Base-by-base conservation (phyloP, 257 asterid species). In the Orobanche coerulescens region DNA sequence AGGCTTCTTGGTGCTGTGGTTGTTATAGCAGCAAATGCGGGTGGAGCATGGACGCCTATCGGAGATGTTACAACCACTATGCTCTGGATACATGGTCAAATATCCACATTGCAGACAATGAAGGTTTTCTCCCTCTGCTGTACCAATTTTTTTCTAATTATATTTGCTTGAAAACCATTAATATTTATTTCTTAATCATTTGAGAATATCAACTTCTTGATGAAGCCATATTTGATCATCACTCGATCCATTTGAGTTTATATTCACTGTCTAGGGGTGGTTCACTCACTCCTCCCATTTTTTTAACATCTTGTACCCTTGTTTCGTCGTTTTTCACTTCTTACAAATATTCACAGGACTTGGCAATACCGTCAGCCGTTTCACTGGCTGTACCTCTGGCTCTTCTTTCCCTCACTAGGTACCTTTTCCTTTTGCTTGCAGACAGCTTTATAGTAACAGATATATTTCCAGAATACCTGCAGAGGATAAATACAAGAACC, bases 21-120 rank as follows among this genome's bases (percentile, higher is more conserved):
- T 63, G 98, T 92, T 24, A 82, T 92, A 70, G 95, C 98, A 61
- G 98, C 98, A 77, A 92, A 92, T 73, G 95, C 98, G 68, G 97
- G 98, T 62, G 98, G 97, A 63, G 95, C 97, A 30, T 92, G 98
- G 98, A 88, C 97, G 50, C 98, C 98, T 0, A 92, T 92, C 63
- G 98, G 98, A 65, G 98, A 92, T 66, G 97, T 92, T 69, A 92
- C 98, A 9, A 92, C 97, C 63, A 92, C 97, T 13, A 92, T 92
- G 98, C 88, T 92, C 60, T 92, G 98, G 98, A 92, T 88, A 60
- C 98, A 92, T 70, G 98, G 98, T 61, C 98, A 92, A 73, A 81
- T 92, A 78, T 81, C 96, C 55, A 92, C 98, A 20, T 63, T 88
- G 75, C 79, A 65, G 78, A 92, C 97, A 30, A 88, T 92, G 98